Evolutionary conservation across 176 grass and related monocot species (phyloP).

Genomic region (Ensete glaucum): DNA sequence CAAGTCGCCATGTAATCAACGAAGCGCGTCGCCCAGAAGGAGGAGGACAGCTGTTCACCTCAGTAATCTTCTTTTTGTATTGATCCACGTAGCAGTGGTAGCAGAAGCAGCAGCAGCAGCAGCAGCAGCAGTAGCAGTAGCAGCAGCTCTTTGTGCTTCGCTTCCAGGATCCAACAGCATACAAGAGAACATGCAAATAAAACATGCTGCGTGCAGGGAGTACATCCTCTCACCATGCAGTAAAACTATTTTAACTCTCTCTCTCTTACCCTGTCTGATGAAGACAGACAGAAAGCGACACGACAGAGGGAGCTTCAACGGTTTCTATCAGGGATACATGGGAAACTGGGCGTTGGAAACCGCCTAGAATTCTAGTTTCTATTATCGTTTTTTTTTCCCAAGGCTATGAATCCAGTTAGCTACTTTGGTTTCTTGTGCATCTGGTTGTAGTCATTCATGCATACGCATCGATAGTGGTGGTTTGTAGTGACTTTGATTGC

Average conservation of each 20-base stretch:
- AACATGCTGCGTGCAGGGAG: neutral
- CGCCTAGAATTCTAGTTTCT: neutral
- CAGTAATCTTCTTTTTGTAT: neutral
- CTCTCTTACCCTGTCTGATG: neutral
- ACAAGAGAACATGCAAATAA: neutral
- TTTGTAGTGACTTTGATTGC: neutral
- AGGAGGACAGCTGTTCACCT: neutral
- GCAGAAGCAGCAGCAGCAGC: neutral
- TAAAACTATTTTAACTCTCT: neutral
- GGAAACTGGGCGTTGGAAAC: neutral
- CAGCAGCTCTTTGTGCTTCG: neutral
- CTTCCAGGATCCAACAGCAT: neutral
- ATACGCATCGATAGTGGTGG: neutral
- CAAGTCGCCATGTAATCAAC: neutral
- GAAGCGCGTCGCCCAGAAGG: neutral
- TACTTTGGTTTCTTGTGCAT: neutral
- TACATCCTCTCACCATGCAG: neutral
- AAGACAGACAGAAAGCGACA: slow-evolving; percentile 4
- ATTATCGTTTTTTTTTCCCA: neutral
- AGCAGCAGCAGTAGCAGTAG: neutral
- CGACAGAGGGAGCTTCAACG: neutral
- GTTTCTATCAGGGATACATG: neutral
- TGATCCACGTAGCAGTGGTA: neutral
- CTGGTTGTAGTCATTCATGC: neutral
- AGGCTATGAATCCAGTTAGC: neutral